Percentiles rank a stretch among this genome's conserved stretches.
Conservation (phyloP, 2,329 filamentous ascomycete species). For the Trichophyton verrucosum region DNA sequence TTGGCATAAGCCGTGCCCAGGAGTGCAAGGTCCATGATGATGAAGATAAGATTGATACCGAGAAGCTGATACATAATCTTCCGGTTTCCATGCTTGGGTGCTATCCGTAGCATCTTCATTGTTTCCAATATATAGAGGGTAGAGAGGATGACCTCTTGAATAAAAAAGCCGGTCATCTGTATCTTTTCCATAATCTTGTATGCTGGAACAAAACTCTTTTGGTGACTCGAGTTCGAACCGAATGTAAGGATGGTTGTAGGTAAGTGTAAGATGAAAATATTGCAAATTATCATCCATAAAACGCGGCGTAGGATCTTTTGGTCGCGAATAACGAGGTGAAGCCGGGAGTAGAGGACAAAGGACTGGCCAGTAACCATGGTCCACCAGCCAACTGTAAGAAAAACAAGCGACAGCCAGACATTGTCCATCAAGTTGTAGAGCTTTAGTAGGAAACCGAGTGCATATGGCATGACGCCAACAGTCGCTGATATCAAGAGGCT, state of each 20-base stretch:
- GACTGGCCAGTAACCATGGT: conserved; percentile 29
- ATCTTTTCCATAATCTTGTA: conserved; percentile 35
- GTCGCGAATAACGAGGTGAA: conserved; percentile 28
- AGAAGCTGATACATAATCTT: conserved; percentile 40
- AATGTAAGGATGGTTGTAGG: conserved; percentile 27
- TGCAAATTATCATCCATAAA: conserved; percentile 27
- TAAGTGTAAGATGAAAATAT: conserved; percentile 25
- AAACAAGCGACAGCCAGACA: conserved; percentile 29
- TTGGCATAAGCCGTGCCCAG: conserved; percentile 34
- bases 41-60: conserved; percentile 38
- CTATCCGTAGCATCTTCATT: conserved; percentile 37
- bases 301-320: conserved; percentile 21
- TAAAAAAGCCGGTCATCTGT: conserved; percentile 38
- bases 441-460: conserved; percentile 36
- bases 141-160: conserved; percentile 39
- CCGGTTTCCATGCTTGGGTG: conserved; percentile 31
- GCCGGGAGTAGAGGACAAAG: conserved; percentile 30
- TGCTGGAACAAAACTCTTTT: conserved; percentile 18
- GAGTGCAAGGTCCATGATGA: conserved; percentile 34
- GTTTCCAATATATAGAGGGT: conserved; percentile 43
- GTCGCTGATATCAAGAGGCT: conserved; percentile 35
- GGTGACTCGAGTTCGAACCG: conserved; percentile 18
- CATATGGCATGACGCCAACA: conserved; percentile 29
- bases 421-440: conserved; percentile 29
- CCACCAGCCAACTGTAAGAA: conserved; percentile 26